Percentiles rank a stretch among this genome's conserved stretches.
Evolutionary conservation across 495 filamentous ascomycete species (phyloP).

Genomic region (Talaromyces stipitatus): DNA sequence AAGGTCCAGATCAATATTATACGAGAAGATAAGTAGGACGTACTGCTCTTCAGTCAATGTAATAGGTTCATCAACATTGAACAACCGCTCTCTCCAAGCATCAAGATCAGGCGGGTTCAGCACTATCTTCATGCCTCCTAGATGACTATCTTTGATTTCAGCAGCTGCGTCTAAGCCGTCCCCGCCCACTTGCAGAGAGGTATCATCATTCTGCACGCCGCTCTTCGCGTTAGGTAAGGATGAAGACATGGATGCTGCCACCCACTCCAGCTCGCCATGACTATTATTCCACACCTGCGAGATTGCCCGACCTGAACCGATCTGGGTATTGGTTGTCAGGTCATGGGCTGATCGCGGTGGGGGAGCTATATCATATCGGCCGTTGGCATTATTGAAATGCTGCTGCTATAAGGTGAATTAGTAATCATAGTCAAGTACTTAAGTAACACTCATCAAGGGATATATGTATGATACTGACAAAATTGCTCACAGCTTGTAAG

Average conservation of each 20-base stretch:
- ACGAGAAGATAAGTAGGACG: constrained; percentile 13
- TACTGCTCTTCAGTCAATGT: constrained; percentile 75
- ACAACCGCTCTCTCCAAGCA: constrained; percentile 67
- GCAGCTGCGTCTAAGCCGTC: background rate
- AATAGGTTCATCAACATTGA: constrained; percentile 69
- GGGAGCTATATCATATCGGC: background rate
- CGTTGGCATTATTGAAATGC: background rate
- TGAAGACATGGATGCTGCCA: background rate
- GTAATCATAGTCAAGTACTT: background rate
- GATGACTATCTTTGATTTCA: constrained; percentile 31
- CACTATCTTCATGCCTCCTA: constrained; percentile 52
- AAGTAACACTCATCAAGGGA: too few species aligned
- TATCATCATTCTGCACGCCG: background rate
- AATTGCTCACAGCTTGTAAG: constrained; percentile 6
- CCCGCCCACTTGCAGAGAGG: background rate
- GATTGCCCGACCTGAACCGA: background rate
- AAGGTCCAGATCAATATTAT: background rate
- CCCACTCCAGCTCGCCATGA: background rate
- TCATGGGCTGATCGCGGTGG: background rate
- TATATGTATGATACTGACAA: constrained; percentile 3
- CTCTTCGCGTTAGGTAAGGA: background rate
- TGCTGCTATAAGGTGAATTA: background rate
- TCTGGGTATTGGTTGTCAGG: background rate
- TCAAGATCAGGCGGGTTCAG: constrained; percentile 61
- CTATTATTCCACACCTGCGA: background rate